Percentiles rank a stretch among this genome's conserved stretches.
These are phyloP conservation scores for Cryptococcus hybrid DNA, from an alignment of 1,284 basidiomycete species.

Conservation along the genomic window DNA sequence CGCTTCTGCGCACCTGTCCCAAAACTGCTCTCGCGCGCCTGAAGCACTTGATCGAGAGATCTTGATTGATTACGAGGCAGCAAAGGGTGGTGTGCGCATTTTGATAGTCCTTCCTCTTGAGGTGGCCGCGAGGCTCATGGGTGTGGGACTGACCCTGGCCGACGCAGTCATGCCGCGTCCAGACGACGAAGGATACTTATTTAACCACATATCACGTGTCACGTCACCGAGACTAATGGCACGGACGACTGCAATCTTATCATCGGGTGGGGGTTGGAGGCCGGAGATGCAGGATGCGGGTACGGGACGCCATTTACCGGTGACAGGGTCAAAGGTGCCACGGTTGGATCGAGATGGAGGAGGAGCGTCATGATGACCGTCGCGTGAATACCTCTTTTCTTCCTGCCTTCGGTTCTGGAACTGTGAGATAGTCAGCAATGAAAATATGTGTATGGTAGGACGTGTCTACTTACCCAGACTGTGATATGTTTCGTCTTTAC, in stretches of 20 bases:
- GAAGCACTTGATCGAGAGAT: slow-evolving; percentile 19
- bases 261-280: slow-evolving; percentile 21
- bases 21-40: slow-evolving; percentile 15
- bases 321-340: slow-evolving; percentile 24
- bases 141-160: background rate
- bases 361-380: slow-evolving; percentile 10
- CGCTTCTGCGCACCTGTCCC: slow-evolving; percentile 4
- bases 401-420: slow-evolving; percentile 30
- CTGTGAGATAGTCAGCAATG: slow-evolving; percentile 3
- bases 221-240: slow-evolving; percentile 22
- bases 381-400: slow-evolving; percentile 16
- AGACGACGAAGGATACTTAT: slow-evolving; percentile 10
- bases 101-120: background rate
- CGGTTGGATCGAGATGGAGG: slow-evolving; percentile 18
- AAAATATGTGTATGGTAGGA: background rate
- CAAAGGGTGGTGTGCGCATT: background rate
- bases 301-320: slow-evolving; percentile 26
- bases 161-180: background rate
- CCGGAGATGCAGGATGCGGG: slow-evolving; percentile 20
- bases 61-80: background rate
- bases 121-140: background rate
- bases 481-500: slow-evolving; percentile 24
- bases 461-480: slow-evolving; percentile 18
- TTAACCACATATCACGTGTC: slow-evolving; percentile 19
- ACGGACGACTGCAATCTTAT: slow-evolving; percentile 13